Evolutionary conservation across 164 flowering plant species (phyloP).

Genomic region (Piper betle): DNA sequence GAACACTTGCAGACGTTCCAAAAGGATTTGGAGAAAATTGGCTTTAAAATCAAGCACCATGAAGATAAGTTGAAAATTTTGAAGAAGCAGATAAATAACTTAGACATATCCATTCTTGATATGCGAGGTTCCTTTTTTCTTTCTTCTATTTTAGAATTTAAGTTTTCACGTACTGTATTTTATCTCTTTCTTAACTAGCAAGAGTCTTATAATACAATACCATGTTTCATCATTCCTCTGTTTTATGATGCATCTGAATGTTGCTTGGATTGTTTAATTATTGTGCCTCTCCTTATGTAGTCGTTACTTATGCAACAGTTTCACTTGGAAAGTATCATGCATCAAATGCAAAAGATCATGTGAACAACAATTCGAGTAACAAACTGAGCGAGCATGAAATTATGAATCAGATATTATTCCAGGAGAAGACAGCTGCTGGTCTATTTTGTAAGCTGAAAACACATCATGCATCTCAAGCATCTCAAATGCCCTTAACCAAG

Average conservation of each 20-base stretch:
- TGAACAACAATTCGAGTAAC: conserved; percentile 16
- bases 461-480: conserved; percentile 31
- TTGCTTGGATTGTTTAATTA: background rate
- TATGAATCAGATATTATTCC: conserved; percentile 34
- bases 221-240: background rate
- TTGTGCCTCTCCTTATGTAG: background rate
- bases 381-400: conserved; percentile 36
- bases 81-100: conserved; percentile 27
- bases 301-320: conserved; percentile 19
- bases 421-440: conserved; percentile 70
- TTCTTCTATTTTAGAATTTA: background rate
- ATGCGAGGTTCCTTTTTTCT: conserved; percentile 43
- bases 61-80: conserved; percentile 52
- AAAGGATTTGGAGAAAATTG: conserved; percentile 47
- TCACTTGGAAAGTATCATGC: conserved; percentile 41
- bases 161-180: background rate
- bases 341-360: conserved; percentile 13
- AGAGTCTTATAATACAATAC: background rate
- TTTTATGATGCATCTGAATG: background rate
- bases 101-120: conserved; percentile 64
- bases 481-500: conserved; percentile 28
- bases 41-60: conserved; percentile 51
- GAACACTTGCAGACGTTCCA: conserved; percentile 43
- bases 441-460: conserved; percentile 40
- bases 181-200: background rate